A percentile compares a stretch with the other conserved stretches of the same genome.
phyloP scores from a whole-genome alignment of 441 rosid genomes.

The Jatropha podagrica region DNA sequence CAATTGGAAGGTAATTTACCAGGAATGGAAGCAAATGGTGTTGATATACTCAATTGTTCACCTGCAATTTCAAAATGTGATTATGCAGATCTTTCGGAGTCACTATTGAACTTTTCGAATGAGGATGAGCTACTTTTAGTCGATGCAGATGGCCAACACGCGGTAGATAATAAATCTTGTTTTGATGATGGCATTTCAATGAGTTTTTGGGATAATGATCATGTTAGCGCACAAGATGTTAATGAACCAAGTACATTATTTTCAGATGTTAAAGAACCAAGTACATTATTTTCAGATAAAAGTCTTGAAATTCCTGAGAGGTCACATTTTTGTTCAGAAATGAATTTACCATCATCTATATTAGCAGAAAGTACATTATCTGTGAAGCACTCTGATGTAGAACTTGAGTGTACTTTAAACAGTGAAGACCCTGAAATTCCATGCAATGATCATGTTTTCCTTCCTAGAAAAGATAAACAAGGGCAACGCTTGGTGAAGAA shows the following conservation, averaged over 20 bases:
- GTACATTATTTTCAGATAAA: conserved; percentile 21
- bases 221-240: conserved; percentile 33
- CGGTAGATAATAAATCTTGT: conserved; percentile 41
- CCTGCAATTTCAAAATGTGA: conserved; percentile 36
- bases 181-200: conserved; percentile 55
- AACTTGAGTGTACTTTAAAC: conserved; percentile 55
- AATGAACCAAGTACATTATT: conserved; percentile 27
- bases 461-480: conserved; percentile 20
- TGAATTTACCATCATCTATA: conserved; percentile 29
- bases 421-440: conserved; percentile 83
- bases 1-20: conserved; percentile 24
- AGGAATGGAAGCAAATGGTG: conserved; percentile 11
- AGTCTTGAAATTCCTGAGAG: conserved; percentile 29
- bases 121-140: conserved; percentile 50
- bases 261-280: conserved; percentile 34
- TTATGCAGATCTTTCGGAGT: conserved; percentile 54
- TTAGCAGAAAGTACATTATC: conserved; percentile 38
- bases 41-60: conserved; percentile 29
- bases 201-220: conserved; percentile 43
- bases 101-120: conserved; percentile 43
- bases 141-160: conserved; percentile 52
- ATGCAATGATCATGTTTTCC: conserved; percentile 57
- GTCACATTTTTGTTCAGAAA: conserved; percentile 27
- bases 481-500: conserved; percentile 25
- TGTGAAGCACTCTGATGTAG: conserved; percentile 44